Evolutionary conservation across 2,329 filamentous ascomycete genomes (phyloP).

Genomic region (Exophiala sideris): DNA sequence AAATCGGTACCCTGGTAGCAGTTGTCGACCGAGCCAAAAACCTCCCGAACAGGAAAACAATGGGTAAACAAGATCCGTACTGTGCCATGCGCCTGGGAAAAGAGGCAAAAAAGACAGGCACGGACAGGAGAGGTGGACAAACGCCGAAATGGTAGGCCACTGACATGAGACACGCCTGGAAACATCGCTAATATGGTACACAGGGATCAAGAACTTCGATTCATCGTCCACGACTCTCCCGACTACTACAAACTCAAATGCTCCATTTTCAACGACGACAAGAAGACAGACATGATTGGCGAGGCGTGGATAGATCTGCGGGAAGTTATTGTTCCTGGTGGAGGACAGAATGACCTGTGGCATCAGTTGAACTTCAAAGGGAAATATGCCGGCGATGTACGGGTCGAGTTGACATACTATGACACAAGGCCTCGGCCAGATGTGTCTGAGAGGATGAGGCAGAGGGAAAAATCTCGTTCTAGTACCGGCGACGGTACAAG

Average conservation of each 20-base stretch:
- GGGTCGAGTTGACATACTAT: conserved; percentile 95
- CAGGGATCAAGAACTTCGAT: conserved; percentile 97
- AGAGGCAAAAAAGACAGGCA: conserved; percentile 94
- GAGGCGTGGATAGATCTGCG: conserved; percentile 86
- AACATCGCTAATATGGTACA: conserved; percentile 22
- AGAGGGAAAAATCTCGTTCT: conserved; percentile 36
- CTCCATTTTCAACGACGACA: conserved; percentile 97
- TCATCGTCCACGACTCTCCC: conserved; percentile 90
- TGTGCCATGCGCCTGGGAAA: conserved; percentile 91
- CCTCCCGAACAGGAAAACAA: conserved; percentile 90
- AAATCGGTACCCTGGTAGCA: conserved; percentile 88
- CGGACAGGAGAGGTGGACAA: conserved; percentile 89
- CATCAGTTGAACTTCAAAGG: conserved; percentile 81
- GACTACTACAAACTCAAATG: conserved; percentile 96
- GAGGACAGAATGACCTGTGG: conserved; percentile 93
- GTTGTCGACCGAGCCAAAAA: conserved; percentile 96
- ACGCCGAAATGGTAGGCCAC: conserved; percentile 82
- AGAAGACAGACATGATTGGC: conserved; percentile 93
- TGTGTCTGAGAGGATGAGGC: conserved; percentile 55
- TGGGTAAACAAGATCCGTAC: conserved; percentile 98
- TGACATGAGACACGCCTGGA: background rate
- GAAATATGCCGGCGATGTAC: conserved; percentile 92
- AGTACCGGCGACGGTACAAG: conserved; percentile 30
- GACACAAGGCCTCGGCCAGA: conserved; percentile 84
- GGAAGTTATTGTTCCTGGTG: conserved; percentile 75